Evolutionary conservation across 1,284 basidiomycete genomes (phyloP).

Genomic region (Leucocoprinus gongylophorus): DNA sequence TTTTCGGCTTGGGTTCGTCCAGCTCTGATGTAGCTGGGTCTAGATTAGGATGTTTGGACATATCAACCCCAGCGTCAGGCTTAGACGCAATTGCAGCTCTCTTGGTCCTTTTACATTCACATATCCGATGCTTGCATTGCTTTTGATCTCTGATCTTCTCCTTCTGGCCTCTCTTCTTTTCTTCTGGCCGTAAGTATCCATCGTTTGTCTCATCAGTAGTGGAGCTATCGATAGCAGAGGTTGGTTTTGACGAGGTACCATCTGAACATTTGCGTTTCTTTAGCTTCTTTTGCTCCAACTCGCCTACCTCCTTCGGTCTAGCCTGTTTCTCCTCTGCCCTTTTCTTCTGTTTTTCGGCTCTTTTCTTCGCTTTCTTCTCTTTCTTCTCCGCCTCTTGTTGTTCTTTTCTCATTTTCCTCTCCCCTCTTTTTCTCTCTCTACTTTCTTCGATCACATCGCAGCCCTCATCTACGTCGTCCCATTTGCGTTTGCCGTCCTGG

Average conservation of each 20-base stretch:
- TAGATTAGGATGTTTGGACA: neutral
- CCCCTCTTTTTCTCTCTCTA: conserved; percentile 14
- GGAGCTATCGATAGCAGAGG: neutral
- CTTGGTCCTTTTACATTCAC: conserved; percentile 1
- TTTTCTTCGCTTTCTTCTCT: conserved; percentile 10
- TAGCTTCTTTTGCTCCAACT: neutral
- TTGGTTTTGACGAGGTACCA: neutral
- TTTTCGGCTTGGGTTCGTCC: neutral
- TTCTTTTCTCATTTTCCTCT: conserved; percentile 20
- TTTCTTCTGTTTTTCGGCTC: conserved; percentile 3
- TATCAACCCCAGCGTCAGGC: neutral
- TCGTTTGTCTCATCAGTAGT: neutral
- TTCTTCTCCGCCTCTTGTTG: conserved; percentile 20
- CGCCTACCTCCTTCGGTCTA: neutral
- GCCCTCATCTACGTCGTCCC: conserved; percentile 12
- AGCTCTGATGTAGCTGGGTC: neutral
- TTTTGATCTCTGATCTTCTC: conserved; percentile 12
- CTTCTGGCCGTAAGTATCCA: neutral
- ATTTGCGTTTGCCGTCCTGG: conserved; percentile 20
- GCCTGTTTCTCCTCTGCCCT: neutral
- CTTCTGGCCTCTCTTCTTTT: conserved; percentile 18
- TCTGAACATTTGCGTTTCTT: neutral
- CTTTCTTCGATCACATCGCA: conserved; percentile 15
- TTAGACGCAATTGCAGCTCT: neutral
- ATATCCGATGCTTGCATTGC: conserved; percentile 14